These are phyloP conservation scores for Coniochaeta prunicola DNA, from an alignment of 2,329 filamentous ascomycete genomes.

Conservation along the genomic window DNA sequence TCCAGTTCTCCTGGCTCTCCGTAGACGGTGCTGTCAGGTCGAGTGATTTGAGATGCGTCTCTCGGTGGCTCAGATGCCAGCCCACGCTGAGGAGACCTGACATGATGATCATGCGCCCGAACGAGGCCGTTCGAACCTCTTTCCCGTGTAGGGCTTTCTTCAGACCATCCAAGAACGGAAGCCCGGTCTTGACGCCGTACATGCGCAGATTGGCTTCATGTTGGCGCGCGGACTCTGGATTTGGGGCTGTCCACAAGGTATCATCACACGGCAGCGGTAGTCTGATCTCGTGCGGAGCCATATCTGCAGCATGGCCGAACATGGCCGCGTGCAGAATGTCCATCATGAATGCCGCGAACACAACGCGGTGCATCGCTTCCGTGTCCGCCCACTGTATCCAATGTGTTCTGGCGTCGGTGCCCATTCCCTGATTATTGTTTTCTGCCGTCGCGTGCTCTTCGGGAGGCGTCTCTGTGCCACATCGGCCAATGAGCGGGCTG, in stretches of 20 bases:
- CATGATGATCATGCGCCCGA: constrained; percentile 86
- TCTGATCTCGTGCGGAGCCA: constrained; percentile 86
- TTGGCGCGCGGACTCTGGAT: constrained; percentile 66
- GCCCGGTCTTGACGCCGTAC: constrained; percentile 67
- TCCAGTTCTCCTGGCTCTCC: constrained; percentile 66
- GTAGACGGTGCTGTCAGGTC: constrained; percentile 56
- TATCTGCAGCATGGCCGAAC: constrained; percentile 84
- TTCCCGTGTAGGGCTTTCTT: constrained; percentile 78
- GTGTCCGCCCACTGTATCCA: constrained; percentile 88
- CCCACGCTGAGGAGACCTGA: constrained; percentile 82
- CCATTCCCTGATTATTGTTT: constrained; percentile 18
- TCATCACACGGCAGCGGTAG: constrained; percentile 84
- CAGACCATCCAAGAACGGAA: constrained; percentile 73
- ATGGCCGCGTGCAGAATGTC: constrained; percentile 86
- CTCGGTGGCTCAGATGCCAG: constrained; percentile 85
- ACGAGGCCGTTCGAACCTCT: constrained; percentile 76
- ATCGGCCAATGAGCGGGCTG: constrained; percentile 75
- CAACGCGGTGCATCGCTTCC: constrained; percentile 78
- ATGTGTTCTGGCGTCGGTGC: constrained; percentile 42
- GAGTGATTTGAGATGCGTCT: constrained; percentile 76
- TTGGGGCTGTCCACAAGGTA: constrained; percentile 75
- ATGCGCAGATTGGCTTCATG: constrained; percentile 70
- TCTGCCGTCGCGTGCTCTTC: constrained; percentile 40
- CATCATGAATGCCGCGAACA: constrained; percentile 84
- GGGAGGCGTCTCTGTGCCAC: constrained; percentile 70